Percentiles rank a stretch among this genome's conserved stretches.
Evolutionary conservation across 345 rosid species (phyloP).

Genomic region (Gossypium rotundifolium): DNA sequence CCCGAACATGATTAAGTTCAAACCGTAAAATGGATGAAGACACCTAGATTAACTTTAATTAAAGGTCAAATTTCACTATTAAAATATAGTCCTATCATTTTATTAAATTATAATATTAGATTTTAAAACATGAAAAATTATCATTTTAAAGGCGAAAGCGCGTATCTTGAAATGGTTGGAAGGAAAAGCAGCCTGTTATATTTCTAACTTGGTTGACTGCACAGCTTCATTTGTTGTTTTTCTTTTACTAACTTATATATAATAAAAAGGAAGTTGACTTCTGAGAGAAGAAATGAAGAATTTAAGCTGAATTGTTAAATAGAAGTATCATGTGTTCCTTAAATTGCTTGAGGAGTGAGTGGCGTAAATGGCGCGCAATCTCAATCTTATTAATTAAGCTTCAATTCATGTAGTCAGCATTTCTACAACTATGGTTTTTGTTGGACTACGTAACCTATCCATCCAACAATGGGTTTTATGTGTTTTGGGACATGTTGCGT

Average conservation of each 20-base stretch:
- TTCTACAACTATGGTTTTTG: background rate
- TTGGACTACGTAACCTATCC: background rate
- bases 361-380: constrained; percentile 28
- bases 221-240: background rate
- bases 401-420: too few species aligned
- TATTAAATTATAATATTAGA: too few species aligned
- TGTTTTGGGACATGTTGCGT: background rate
- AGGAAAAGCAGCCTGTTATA: background rate
- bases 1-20: too few species aligned
- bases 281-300: background rate
- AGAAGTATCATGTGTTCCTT: too few species aligned
- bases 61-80: too few species aligned
- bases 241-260: background rate
- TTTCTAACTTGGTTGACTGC: background rate
- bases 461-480: background rate
- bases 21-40: too few species aligned
- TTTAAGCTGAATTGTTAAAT: too few species aligned
- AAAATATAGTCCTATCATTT: too few species aligned
- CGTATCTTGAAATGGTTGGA: too few species aligned
- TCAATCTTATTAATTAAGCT: constrained; percentile 16
- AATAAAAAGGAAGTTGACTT: background rate
- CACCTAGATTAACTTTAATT: too few species aligned
- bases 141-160: too few species aligned
- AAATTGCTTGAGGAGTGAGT: background rate
- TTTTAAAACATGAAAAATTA: too few species aligned